phyloP scores from a whole-genome alignment of 129 eudicot genomes.

The Artemisia annua region DNA sequence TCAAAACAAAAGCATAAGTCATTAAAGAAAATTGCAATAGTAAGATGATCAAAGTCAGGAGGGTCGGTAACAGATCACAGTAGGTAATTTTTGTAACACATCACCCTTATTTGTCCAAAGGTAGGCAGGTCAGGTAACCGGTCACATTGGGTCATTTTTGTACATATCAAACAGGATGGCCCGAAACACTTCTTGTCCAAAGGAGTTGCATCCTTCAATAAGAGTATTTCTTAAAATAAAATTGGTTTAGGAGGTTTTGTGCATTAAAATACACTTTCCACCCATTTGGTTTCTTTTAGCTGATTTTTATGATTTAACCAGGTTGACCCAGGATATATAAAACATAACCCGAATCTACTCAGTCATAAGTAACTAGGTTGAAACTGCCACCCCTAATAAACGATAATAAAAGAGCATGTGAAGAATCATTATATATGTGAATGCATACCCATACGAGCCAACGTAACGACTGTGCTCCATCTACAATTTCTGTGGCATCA shows the following conservation, averaged over 20 bases:
- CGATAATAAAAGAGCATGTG: no score
- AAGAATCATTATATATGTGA: not conserved
- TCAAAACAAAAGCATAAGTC: conserved; percentile 6
- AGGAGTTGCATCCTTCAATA: no score
- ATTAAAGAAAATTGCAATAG: not conserved
- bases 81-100: not conserved
- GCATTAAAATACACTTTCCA: not conserved
- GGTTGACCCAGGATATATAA: not conserved
- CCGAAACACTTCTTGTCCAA: no score
- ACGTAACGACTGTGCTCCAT: conserved; percentile 69
- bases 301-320: not conserved
- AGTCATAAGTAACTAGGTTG: not conserved
- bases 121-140: no score
- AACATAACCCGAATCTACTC: not conserved
- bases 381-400: not conserved
- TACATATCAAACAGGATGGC: no score
- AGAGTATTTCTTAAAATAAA: no score
- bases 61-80: no score
- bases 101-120: no score
- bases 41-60: not conserved
- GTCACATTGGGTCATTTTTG: no score
- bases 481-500: conserved; percentile 60
- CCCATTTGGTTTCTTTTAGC: not conserved
- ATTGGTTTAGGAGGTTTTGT: not conserved
- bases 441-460: conserved; percentile 96